Evolutionary conservation across 768 basidiomycete genomes (phyloP), one percentile per base, ranked within the genome.

Genomic region (Austroboletus festivus): DNA sequence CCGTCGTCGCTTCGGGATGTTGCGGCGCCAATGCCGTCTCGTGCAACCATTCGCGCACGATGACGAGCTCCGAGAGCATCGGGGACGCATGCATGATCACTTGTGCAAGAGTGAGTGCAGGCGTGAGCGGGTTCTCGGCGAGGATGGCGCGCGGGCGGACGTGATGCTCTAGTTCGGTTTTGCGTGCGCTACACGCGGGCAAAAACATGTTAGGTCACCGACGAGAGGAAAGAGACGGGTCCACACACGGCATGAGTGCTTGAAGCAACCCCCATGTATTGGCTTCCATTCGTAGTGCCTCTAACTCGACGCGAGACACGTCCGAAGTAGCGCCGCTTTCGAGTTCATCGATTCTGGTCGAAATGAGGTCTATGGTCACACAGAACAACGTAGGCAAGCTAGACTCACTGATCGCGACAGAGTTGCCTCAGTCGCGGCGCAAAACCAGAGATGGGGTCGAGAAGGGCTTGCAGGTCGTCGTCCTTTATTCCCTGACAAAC

Each of bases 21-120:
- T 72, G 66, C 0, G 79, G 78, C n/a, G 73, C 48, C 0, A 82
- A 78, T 0, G 88, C 86, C 0, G 79, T 85, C 35, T 89, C 86
- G 52, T 91, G 87, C 1, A 92, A 74, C 91, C 91, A 93, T 64
- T 92, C 89, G n/a, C 87, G 81, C 8, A 92, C 83, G 38, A 87
- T 82, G 39, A 89, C 74, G 46, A 92, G 86, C 51, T 91, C 90
- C 1, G 79, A 68, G 30, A 92, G 80, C 2, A 85, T 73, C 0
- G 80, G 81, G 0, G 84, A 88, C 3, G 79, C 68, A 41, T 78
- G 68, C 74, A 93, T 77, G 43, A 89, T 79, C 3, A 82, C 77
- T 60, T 89, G 84, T 0, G 86, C 86, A 22, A 93, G 76, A 0
- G 82, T 82, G 5, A 81, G 76, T 0, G 86, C 82, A 0, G 92